phyloP scores from a whole-genome alignment of 179 eudicot genomes.

The Vitellaria paradoxa region DNA sequence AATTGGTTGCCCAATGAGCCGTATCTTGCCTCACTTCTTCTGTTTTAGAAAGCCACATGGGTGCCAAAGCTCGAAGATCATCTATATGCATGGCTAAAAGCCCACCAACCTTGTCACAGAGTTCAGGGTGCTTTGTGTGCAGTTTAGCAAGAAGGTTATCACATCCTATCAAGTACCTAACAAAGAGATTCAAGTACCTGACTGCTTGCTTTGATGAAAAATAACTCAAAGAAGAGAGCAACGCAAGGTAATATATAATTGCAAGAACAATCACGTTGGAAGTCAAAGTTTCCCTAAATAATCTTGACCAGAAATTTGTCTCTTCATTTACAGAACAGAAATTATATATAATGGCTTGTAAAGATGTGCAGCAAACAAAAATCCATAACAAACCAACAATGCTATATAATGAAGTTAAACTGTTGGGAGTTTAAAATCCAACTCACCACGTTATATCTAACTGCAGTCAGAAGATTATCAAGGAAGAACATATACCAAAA shows the following conservation, averaged over 20 bases:
- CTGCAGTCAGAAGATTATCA: not conserved
- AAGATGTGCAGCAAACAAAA: no score
- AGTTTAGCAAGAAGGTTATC: conserved; percentile 86
- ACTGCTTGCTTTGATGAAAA: not conserved
- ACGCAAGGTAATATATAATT: not conserved
- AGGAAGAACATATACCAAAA: not conserved
- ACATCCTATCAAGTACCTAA: conserved; percentile 92
- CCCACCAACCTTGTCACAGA: conserved; percentile 97
- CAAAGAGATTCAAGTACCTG: conserved; percentile 8
- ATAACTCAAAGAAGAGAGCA: not conserved
- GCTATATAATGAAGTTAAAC: not conserved
- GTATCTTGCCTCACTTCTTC: conserved; percentile 94
- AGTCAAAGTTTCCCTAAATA: not conserved
- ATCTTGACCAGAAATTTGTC: no score
- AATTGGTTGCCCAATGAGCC: conserved; percentile 89
- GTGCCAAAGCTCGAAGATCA: conserved; percentile 93
- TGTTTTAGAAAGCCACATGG: conserved; percentile 96
- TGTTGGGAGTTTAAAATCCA: no score
- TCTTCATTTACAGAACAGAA: no score
- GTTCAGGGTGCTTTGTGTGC: conserved; percentile 89
- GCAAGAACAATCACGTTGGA: not conserved
- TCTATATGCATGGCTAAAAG: conserved; percentile 91
- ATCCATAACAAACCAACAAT: not conserved
- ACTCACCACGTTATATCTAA: not conserved
- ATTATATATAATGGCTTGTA: not conserved